Evolutionary conservation across 176 grass and related monocot genomes (phyloP).

Genomic region (Oryza glaberrima): DNA sequence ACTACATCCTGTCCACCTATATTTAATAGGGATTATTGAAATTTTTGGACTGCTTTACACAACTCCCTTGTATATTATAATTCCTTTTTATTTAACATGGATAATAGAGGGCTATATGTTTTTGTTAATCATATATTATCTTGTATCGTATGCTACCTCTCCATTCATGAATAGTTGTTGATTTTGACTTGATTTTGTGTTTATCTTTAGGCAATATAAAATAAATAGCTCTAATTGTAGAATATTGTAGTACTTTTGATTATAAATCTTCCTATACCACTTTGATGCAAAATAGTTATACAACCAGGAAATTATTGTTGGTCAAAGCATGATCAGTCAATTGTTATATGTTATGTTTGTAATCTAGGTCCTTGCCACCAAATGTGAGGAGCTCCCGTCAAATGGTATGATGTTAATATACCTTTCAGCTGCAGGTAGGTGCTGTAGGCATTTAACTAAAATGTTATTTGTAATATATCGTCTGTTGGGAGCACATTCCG

Average conservation of each 20-base stretch:
- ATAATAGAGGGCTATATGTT: no score
- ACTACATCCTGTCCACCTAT: no score
- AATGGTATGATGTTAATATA: constrained; percentile 90
- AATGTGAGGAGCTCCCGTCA: constrained; percentile 84
- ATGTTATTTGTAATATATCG: constrained; percentile 16
- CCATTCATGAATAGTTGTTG: not conserved
- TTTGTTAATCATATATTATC: no score
- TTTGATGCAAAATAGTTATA: not conserved
- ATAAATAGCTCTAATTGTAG: not conserved
- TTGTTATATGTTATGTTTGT: not conserved
- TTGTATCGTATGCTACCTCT: not conserved
- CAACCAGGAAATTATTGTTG: not conserved
- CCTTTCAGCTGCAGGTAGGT: constrained; percentile 87
- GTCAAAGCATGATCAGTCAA: not conserved
- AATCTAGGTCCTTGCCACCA: constrained; percentile 83
- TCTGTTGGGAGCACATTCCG: not conserved
- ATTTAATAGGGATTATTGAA: not conserved
- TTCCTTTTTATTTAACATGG: no score
- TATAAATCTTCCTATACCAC: not conserved
- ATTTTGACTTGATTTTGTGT: not conserved
- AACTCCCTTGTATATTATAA: no score
- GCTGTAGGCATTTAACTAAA: constrained; percentile 14
- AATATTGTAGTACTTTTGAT: not conserved
- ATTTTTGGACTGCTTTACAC: not conserved
- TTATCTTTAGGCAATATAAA: not conserved